Conservation (phyloP, 2,329 filamentous ascomycete species). For the Talaromyces sp. region DNA sequence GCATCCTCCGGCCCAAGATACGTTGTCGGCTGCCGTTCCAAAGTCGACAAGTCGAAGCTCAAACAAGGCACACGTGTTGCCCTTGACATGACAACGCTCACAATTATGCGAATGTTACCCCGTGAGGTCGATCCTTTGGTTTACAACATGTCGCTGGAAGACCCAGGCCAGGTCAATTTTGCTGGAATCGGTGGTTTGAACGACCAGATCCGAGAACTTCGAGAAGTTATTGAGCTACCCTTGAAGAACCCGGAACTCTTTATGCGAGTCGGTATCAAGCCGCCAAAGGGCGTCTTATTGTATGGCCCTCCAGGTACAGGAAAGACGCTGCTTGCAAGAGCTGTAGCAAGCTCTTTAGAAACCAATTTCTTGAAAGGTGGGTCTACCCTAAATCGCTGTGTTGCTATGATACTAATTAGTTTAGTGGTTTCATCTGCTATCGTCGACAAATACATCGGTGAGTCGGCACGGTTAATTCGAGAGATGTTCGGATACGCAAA, state of each 20-base stretch:
- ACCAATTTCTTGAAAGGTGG: conserved; percentile 97
- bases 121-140: conserved; percentile 97
- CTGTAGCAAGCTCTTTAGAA: conserved; percentile 91
- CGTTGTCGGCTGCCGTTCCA: conserved; percentile 95
- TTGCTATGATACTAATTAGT: conserved; percentile 13
- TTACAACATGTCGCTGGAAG: conserved; percentile 99
- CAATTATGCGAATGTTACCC: conserved; percentile 99
- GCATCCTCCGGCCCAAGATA: conserved; percentile 95
- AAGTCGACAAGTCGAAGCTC: conserved; percentile 94
- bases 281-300: conserved; percentile 91
- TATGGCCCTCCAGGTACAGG: conserved; percentile 96
- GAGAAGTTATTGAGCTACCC: conserved; percentile 95
- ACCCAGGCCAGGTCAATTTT: conserved; percentile 96
- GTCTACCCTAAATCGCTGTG: conserved; percentile 17
- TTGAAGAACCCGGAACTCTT: conserved; percentile 99
- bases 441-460: conserved; percentile 99
- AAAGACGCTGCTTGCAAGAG: conserved; percentile 89
- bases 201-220: conserved; percentile 93
- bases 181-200: conserved; percentile 96
- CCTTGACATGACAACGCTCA: conserved; percentile 98
- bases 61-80: conserved; percentile 98
- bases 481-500: conserved; percentile 99
- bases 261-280: conserved; percentile 94
- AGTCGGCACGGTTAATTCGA: conserved; percentile 91
- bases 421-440: conserved; percentile 96